Evolutionary conservation across 192 early-diverging fungal species (phyloP).

Genomic region (Backusella sp.): DNA sequence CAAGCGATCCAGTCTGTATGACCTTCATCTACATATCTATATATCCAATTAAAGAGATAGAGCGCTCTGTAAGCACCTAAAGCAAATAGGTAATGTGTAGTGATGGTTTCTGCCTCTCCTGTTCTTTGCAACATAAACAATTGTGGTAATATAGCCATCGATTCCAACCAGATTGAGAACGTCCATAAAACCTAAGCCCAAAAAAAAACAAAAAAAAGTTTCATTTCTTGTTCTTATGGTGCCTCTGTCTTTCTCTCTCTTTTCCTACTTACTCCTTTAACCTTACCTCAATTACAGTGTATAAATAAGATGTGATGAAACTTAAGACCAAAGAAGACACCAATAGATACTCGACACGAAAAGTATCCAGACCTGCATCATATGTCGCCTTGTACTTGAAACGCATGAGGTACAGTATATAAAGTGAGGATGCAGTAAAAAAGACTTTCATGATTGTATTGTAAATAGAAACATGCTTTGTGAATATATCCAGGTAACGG

Average conservation of each 20-base stretch:
- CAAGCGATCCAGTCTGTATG: constrained; percentile 78
- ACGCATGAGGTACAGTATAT: constrained; percentile 92
- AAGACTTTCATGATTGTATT: constrained; percentile 96
- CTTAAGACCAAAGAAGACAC: constrained; percentile 67
- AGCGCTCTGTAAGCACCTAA: constrained; percentile 88
- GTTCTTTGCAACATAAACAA: constrained; percentile 97
- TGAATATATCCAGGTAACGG: constrained; percentile 91
- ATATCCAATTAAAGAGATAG: constrained; percentile 95
- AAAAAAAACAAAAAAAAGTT: constrained; percentile 80
- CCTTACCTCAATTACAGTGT: constrained; percentile 66
- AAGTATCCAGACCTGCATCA: constrained; percentile 90
- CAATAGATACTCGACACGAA: constrained; percentile 87
- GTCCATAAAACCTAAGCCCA: constrained; percentile 92
- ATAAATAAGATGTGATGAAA: constrained; percentile 74
- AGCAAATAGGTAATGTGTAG: constrained; percentile 98
- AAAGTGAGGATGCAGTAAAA: constrained; percentile 84
- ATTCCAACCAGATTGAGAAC: constrained; percentile 96
- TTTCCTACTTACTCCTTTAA: constrained; percentile 33
- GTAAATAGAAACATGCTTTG: constrained; percentile 77
- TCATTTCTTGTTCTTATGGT: constrained; percentile 32
- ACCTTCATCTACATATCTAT: constrained; percentile 57
- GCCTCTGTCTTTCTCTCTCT: constrained; percentile 45
- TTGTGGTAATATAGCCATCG: constrained; percentile 97
- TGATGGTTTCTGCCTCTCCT: constrained; percentile 98
- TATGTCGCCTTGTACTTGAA: constrained; percentile 84